Conservation (phyloP, 2,329 filamentous ascomycete species). For the Rutstroemia sp. region DNA sequence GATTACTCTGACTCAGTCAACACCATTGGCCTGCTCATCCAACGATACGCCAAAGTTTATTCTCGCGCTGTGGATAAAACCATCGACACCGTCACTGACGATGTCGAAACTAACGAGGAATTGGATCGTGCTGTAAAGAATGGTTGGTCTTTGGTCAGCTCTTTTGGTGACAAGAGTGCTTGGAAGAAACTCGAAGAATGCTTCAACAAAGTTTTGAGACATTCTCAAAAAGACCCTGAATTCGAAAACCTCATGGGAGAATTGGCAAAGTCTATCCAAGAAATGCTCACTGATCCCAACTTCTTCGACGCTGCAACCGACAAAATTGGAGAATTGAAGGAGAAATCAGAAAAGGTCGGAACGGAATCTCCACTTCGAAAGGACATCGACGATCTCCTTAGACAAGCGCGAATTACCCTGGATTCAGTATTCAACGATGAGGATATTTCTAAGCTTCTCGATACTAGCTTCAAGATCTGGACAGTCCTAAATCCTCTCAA, state of each 20-base stretch:
- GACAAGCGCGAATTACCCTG: conserved; percentile 61
- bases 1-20: conserved; percentile 87
- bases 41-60: conserved; percentile 72
- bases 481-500: conserved; percentile 61
- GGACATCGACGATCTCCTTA: conserved; percentile 66
- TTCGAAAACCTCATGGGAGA: conserved; percentile 74
- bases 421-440: conserved; percentile 63
- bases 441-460: conserved; percentile 61
- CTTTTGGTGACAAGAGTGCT: conserved; percentile 64
- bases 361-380: conserved; percentile 60
- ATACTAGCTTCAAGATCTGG: conserved; percentile 60
- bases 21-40: conserved; percentile 65
- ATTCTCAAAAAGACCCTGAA: conserved; percentile 70
- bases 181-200: conserved; percentile 70
- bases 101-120: conserved; percentile 65
- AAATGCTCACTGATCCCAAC: conserved; percentile 75
- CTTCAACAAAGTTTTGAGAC: conserved; percentile 64
- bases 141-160: conserved; percentile 73
- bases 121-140: conserved; percentile 70
- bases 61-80: conserved; percentile 65
- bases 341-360: conserved; percentile 55
- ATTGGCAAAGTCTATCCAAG: conserved; percentile 66
- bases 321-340: conserved; percentile 43
- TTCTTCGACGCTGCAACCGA: conserved; percentile 69
- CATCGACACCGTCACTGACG: conserved; percentile 57